A percentile compares a stretch with the other conserved stretches of the same genome.
phyloP scores from a whole-genome alignment of 805 yeast species.

The Ogataea ganodermae region DNA sequence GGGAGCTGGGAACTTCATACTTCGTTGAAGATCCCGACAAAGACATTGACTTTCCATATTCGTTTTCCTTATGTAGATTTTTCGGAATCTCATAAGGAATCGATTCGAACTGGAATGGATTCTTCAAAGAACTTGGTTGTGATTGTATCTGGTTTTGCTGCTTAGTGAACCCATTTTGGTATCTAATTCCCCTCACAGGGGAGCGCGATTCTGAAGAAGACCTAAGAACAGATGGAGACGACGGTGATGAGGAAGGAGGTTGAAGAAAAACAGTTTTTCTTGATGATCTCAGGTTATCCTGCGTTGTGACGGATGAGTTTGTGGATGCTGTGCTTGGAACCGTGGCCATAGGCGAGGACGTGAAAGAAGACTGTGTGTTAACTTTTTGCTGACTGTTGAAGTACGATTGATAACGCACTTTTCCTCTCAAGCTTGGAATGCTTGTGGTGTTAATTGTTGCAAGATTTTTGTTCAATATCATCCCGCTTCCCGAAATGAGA shows the following conservation, averaged over 20 bases:
- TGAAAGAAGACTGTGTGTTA: slow-evolving; percentile 17
- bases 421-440: slow-evolving; percentile 30
- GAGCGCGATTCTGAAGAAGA: slow-evolving; percentile 28
- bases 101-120: slow-evolving; percentile 38
- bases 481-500: neutral
- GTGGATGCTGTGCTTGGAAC: slow-evolving; percentile 11
- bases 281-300: slow-evolving; percentile 10
- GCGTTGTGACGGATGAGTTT: slow-evolving; percentile 6
- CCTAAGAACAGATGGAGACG: slow-evolving; percentile 19
- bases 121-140: slow-evolving; percentile 11
- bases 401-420: slow-evolving; percentile 37
- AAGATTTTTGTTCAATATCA: slow-evolving; percentile 18
- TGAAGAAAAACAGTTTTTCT: slow-evolving; percentile 12
- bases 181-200: slow-evolving; percentile 27
- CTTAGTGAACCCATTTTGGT: slow-evolving; percentile 10
- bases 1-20: slow-evolving; percentile 5
- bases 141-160: slow-evolving; percentile 1
- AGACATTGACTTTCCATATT: slow-evolving; percentile 21
- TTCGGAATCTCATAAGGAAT: slow-evolving; percentile 36
- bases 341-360: slow-evolving; percentile 22
- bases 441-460: slow-evolving; percentile 25
- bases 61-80: slow-evolving; percentile 28
- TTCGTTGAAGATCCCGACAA: slow-evolving; percentile 14
- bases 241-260: slow-evolving; percentile 14
- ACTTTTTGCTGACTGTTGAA: slow-evolving; percentile 31